Evolutionary conservation across 805 yeast genomes (phyloP), one percentile per base, ranked within the genome.

Genomic region (Candida pseudoglaebosa): DNA sequence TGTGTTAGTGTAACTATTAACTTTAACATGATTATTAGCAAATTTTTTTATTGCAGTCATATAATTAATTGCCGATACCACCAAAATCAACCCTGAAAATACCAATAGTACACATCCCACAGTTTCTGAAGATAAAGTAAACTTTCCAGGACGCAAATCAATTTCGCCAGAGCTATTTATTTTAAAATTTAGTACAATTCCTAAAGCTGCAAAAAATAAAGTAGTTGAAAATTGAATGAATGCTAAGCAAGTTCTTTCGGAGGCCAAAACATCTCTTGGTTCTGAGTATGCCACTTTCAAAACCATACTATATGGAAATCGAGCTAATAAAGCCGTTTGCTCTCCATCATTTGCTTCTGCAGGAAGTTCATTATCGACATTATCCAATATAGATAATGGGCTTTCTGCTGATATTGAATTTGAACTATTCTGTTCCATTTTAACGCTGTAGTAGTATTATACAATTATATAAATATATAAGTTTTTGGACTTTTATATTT

Each of bases 211-310:
- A 34, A 77, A 58, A 41, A 69, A 63, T 14, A 75, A 52, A 8
- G 76, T 62, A 4, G 67, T 52, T 2, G 77, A 53, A 46, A 75
- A 71, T 37, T 75, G 58, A 31, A 74, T 52, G 60, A 77, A 75
- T 20, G 75, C 60, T 12, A 76, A 54, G 14, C 75, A 67, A 1
- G 80, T 76, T 24, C 81, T 53, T 47, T 76, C 82, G 39, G 71
- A 67, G 62, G 75, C 78, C 13, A 75, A 53, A 6, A 72, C 70
- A 50, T 76, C 82, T 30, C 82, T 56, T 1, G 81, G 80, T 48
- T 76, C 80, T 2, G 74, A 66, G 3, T 69, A 57, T 13, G 61
- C 53, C 30, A 70, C 65, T 20, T 49, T 43, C 14, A 53, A 28
- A 9, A 53, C 34, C 47, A 51, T 42, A 18, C 45, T 44, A 36